These are phyloP conservation scores for Ascochyta rabiei DNA, from an alignment of 2,329 filamentous ascomycete species.

Conservation along the genomic window DNA sequence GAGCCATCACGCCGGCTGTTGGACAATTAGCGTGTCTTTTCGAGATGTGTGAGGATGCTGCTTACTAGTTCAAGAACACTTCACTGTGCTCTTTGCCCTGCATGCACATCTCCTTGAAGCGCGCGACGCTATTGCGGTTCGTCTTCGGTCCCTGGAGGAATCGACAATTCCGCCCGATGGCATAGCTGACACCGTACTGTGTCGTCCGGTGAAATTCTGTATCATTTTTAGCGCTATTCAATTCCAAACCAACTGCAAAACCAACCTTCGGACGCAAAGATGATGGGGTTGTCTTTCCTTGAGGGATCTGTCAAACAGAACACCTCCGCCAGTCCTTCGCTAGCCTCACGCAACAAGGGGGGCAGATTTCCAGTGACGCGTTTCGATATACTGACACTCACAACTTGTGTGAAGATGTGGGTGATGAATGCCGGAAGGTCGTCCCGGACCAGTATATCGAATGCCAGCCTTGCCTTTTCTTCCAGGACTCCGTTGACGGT, in stretches of 20 bases:
- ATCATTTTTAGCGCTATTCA: constrained; percentile 12
- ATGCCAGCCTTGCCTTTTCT: constrained; percentile 68
- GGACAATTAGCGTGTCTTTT: constrained; percentile 9
- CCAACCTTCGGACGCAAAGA: constrained; percentile 75
- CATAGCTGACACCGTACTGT: constrained; percentile 75
- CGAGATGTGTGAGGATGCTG: background rate
- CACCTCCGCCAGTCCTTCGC: constrained; percentile 76
- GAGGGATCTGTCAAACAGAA: constrained; percentile 80
- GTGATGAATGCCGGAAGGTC: constrained; percentile 76
- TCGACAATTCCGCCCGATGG: constrained; percentile 76
- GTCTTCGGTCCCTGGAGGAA: constrained; percentile 79
- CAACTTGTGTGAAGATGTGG: constrained; percentile 70
- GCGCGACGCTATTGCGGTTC: constrained; percentile 64
- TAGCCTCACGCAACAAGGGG: constrained; percentile 68
- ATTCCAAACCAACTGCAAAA: background rate
- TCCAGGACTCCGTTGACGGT: constrained; percentile 66
- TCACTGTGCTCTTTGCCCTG: constrained; percentile 74
- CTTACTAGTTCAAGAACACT: constrained; percentile 75
- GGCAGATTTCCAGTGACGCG: constrained; percentile 72
- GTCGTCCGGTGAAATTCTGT: constrained; percentile 75
- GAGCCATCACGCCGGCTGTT: constrained; percentile 72
- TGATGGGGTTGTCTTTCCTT: constrained; percentile 74
- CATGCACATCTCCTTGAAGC: constrained; percentile 66
- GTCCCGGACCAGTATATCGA: constrained; percentile 67
- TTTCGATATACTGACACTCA: constrained; percentile 71